Evolutionary conservation across 2,329 filamentous ascomycete species (phyloP).

Genomic region (Chrysosporium queenslandicum): DNA sequence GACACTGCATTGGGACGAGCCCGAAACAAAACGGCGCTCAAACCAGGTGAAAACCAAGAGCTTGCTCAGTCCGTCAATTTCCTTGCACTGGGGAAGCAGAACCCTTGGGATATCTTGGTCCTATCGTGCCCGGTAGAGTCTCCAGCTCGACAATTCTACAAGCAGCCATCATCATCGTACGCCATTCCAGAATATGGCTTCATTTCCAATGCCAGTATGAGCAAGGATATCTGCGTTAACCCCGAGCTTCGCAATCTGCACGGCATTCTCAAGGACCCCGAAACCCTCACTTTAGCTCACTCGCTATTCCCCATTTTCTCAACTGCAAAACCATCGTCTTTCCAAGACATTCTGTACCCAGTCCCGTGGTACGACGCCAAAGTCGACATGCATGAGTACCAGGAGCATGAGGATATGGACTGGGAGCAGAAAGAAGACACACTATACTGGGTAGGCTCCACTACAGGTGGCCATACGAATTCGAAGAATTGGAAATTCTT

Average conservation of each 20-base stretch:
- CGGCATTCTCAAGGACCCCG: constrained; percentile 7
- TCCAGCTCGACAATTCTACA: constrained; percentile 11
- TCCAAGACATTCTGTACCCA: constrained; percentile 42
- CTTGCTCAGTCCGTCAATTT: background rate
- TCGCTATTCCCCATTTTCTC: constrained; percentile 18
- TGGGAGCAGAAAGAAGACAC: constrained; percentile 44
- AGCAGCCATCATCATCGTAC: background rate
- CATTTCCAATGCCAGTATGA: constrained; percentile 5
- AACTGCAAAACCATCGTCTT: constrained; percentile 14
- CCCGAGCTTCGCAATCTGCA: constrained; percentile 7
- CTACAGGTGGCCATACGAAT: constrained; percentile 39
- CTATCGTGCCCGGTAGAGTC: constrained; percentile 15
- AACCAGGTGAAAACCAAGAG: background rate
- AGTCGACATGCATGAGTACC: constrained; percentile 34
- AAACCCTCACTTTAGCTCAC: constrained; percentile 13
- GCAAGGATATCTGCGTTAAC: constrained; percentile 4
- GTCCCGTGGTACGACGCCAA: constrained; percentile 38
- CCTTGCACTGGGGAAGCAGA: constrained; percentile 3
- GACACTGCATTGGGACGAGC: constrained; percentile 1
- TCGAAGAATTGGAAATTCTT: constrained; percentile 33
- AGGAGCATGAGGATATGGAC: constrained; percentile 30
- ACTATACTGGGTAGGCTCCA: constrained; percentile 49
- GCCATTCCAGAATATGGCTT: background rate
- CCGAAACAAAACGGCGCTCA: background rate
- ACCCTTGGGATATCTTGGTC: constrained; percentile 14